Percentiles rank a stretch among this genome's conserved stretches.
Conservation (phyloP, 169 alveolate genomes). For the Eimeria praecox region DNA sequence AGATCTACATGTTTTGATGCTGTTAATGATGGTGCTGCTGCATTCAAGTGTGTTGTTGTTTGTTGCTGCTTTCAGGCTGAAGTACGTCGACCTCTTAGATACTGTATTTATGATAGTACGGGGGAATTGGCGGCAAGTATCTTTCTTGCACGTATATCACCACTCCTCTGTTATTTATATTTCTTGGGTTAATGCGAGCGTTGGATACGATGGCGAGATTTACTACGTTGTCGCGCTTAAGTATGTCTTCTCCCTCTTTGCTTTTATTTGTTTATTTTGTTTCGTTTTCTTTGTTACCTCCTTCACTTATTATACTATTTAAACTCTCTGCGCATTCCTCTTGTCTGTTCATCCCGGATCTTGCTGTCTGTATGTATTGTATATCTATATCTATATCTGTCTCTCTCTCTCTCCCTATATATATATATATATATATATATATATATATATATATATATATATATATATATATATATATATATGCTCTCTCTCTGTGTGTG, state of each 20-base stretch:
- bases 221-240: slow-evolving; percentile 84
- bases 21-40: background rate
- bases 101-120: slow-evolving; percentile 83
- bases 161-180: slow-evolving; percentile 85
- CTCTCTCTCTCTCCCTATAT: too few relatives aligned
- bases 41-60: background rate
- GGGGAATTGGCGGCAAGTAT: slow-evolving; percentile 86
- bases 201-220: slow-evolving; percentile 87
- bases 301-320: background rate
- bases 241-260: slow-evolving; percentile 52
- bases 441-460: too few relatives aligned
- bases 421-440: too few relatives aligned
- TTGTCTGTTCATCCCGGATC: too few relatives aligned
- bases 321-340: too few relatives aligned
- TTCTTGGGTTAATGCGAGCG: slow-evolving; percentile 87
- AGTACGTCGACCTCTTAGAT: slow-evolving; percentile 84
- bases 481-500: background rate
- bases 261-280: background rate
- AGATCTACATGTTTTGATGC: background rate
- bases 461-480: too few relatives aligned
- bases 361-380: too few relatives aligned
- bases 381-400: too few relatives aligned
- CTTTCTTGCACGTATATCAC: slow-evolving; percentile 87
- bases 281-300: background rate
- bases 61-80: slow-evolving; percentile 71